These are phyloP conservation scores for Hypholoma sublateritium DNA, from an alignment of 768 basidiomycete species.

Conservation along the genomic window DNA sequence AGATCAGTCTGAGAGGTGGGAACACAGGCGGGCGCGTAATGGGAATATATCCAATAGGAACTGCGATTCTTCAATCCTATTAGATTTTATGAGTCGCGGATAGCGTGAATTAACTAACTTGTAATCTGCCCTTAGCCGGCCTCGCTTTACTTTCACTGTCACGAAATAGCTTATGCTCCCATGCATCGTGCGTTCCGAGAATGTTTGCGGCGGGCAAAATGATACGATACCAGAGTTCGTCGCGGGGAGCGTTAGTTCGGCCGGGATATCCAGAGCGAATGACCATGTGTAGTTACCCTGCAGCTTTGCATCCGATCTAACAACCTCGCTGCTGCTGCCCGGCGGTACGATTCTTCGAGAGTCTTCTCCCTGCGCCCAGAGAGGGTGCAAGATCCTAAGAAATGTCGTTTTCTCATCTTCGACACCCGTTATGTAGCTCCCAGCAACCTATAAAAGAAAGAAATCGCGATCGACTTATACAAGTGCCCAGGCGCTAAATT, in stretches of 20 bases:
- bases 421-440: not conserved
- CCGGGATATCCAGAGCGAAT: not conserved
- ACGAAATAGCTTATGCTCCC: not conserved
- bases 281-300: not conserved
- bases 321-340: not conserved
- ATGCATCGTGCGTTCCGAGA: not conserved
- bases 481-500: not conserved
- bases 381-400: not conserved
- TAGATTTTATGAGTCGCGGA: not conserved
- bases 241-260: not conserved
- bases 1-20: conserved; percentile 33
- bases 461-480: not conserved
- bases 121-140: not conserved
- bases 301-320: not conserved
- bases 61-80: not conserved
- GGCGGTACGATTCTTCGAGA: too few relatives aligned
- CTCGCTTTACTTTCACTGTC: not conserved
- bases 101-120: not conserved
- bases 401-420: not conserved
- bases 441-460: not conserved
- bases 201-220: not conserved
- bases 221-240: not conserved
- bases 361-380: not conserved
- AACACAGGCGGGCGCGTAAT: conserved; percentile 25
- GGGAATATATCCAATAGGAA: not conserved